Base-by-base conservation (phyloP, 768 basidiomycete species). In the Termitomyces sp. region DNA sequence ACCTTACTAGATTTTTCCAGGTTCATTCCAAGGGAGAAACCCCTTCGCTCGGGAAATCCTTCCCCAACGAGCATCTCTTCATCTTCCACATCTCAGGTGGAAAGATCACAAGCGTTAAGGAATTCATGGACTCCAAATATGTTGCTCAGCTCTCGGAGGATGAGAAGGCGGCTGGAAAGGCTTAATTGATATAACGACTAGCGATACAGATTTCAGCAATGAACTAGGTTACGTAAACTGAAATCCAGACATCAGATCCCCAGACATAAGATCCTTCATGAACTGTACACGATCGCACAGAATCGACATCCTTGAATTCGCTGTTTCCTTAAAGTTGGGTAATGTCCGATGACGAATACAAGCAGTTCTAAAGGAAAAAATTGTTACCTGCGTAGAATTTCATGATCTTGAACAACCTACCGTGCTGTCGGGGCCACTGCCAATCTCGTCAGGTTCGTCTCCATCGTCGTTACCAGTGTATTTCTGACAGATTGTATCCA, bases 381-480 rank as follows among this genome's bases (percentile, higher is more conserved):
- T 2, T 4, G 6, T 35, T 12, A 42, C 40, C 23, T 25, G 47
- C 29, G 17, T 27, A 27, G 17, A 29, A 19, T 10, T 25, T 10
- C 2, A 4, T 19, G 8, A 29, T 32, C 10, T 40, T 14, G 19
- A 37, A 19, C 11, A 8, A 58, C 66, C 44, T 56, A 73, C 72
- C 42, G 54, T 66, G 62, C 69, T 65, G 54, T 73, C 72, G n/a
- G 71, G 66, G 35, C 71, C 71, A 47, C 62, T 67, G 32, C 71
- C 70, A 44, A 44, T 59, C 51, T 68, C 65, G 48, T 59, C 32
- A 7, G 72, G 72, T 43, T 73, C 72, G 23, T 57, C 69, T 21
- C 72, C 72, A 49, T 52, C 55, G 57, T 63, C 60, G 57, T 73
- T 72, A 9, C 71, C 71, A 2, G 54, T 68, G 59, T 65, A 72